phyloP scores from a whole-genome alignment of 129 eudicot genomes.

The Pittosporum tobira region DNA sequence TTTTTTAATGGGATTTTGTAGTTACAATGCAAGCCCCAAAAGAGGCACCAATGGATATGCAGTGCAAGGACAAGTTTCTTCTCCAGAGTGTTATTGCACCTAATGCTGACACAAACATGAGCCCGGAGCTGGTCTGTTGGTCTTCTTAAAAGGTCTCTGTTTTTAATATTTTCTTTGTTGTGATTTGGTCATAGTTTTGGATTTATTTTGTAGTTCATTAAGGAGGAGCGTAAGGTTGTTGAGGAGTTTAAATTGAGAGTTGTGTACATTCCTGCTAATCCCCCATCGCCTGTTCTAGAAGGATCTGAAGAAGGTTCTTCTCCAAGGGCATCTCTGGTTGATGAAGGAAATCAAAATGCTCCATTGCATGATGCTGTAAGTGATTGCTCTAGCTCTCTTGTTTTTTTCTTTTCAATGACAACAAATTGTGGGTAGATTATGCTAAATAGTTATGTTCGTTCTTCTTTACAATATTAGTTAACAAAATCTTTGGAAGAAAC shows the following conservation, averaged over 20 bases:
- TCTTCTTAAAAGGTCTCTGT: conserved; percentile 4
- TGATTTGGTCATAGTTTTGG: background rate
- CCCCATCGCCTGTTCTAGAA: conserved; percentile 97
- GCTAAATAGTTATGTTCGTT: background rate
- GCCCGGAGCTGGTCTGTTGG: conserved; percentile 50
- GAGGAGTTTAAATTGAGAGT: conserved; percentile 86
- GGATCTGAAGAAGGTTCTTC: conserved; percentile 90
- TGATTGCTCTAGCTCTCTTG: background rate
- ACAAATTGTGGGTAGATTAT: background rate
- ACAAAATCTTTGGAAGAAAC: conserved; percentile 41
- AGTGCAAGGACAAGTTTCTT: conserved; percentile 91
- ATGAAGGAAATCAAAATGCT: conserved; percentile 45
- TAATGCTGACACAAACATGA: conserved; percentile 34
- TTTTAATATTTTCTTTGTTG: background rate
- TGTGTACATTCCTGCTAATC: conserved; percentile 76
- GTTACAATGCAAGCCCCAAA: conserved; percentile 93
- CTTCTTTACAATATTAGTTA: conserved; percentile 28
- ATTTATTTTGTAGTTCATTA: conserved; percentile 43
- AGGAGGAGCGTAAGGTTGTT: conserved; percentile 61
- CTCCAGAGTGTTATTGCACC: conserved; percentile 84
- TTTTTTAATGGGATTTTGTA: no score
- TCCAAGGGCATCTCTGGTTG: conserved; percentile 43
- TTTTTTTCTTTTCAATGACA: background rate
- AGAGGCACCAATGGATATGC: conserved; percentile 77
- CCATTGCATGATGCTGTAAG: conserved; percentile 63